Base-by-base conservation (phyloP, 495 filamentous ascomycete genomes). In the Neurospora sp. region DNA sequence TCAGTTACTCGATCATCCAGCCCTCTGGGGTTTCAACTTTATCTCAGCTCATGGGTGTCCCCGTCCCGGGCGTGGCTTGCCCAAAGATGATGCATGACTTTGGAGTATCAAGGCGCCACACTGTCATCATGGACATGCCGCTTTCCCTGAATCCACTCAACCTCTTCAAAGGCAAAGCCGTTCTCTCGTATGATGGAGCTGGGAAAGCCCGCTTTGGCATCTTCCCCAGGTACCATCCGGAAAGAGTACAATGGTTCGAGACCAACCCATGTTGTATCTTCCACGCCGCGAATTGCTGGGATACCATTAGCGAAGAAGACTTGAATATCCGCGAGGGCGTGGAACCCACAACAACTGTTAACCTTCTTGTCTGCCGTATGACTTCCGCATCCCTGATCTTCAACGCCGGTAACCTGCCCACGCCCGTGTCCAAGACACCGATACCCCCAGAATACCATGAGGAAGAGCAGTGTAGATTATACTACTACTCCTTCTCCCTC, bases 11-110 rank as follows among this genome's bases (percentile, higher is more conserved):
- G 27, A 85, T 91, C 76, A 80, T 91, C 16, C 84, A 85, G 11
- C 74, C 73, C 14, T 35, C 3, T 40, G 40, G 38, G 48, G 74
- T 16, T 75, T 77, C 72, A 59, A 75, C 40, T 14, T 59, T 11
- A 59, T 23, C 48, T 31, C 48, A 3, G 11, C 20, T 59, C 23
- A 59, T 31, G 48, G 31, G 23, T 59, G 69, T 72, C 12, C 72
- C 77, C 27, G 81, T 92, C 1, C 85, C 88, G 4, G 89, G 90
- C 2, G 79, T 91, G 16, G 75, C 80, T n/a, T 85, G 84, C 11
- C 84, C 89, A 3, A 92, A 89, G 77, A 87, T 92, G 86, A 91
- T 92, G 89, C 90, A 92, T 75, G 89, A 92, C 75, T 92, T 91
- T 76, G 90, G 90, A 6, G 90, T 91, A 4, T 89, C 89, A 0